These are phyloP conservation scores for Candida nitratophila DNA, from an alignment of 805 yeast genomes.

Conservation along the genomic window DNA sequence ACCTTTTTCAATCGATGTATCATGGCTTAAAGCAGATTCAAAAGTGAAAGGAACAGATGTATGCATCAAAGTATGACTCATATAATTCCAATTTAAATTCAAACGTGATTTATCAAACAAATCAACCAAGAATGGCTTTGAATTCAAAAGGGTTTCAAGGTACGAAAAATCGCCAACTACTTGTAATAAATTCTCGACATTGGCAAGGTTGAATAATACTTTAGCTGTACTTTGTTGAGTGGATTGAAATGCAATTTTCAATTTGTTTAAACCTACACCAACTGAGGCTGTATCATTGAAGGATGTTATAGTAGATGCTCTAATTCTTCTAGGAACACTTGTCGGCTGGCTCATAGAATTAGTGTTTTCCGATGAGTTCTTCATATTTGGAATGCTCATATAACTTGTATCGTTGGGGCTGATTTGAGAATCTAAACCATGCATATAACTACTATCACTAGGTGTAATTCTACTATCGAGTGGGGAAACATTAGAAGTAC, in stretches of 20 bases:
- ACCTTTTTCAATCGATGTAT: conserved; percentile 2
- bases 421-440: background rate
- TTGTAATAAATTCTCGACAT: background rate
- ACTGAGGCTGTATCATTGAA: background rate
- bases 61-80: background rate
- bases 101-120: background rate
- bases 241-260: background rate
- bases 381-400: too few species aligned
- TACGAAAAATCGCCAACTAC: background rate
- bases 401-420: background rate
- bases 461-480: background rate
- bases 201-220: background rate
- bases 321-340: too few species aligned
- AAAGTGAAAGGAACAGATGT: background rate
- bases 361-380: too few species aligned
- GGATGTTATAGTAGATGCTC: too few species aligned
- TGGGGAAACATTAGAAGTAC: background rate
- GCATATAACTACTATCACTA: background rate
- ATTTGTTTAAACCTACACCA: background rate
- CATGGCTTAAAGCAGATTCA: background rate
- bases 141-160: background rate
- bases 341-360: too few species aligned
- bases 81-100: background rate
- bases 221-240: background rate
- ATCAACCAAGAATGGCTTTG: background rate